Base-by-base conservation (phyloP, 108 stramenopile species). In the Cylindrotheca fusiformis region DNA sequence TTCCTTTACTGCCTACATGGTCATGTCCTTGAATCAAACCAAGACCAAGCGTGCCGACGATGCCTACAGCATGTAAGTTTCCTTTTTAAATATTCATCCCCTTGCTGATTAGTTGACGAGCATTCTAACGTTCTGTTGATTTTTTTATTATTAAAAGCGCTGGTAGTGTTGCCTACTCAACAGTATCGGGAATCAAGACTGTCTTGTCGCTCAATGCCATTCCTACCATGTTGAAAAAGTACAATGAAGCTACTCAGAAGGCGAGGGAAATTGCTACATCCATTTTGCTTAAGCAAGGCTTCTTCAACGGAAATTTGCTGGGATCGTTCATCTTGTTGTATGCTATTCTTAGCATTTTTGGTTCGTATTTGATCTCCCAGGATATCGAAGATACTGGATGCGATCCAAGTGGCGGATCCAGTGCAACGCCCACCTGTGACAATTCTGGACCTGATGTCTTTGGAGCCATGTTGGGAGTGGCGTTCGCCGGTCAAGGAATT, bases 401-500 rank as follows among this genome's bases (percentile, higher is more conserved):
- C n/a, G n/a, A n/a, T n/a, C n/a, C n/a, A n/a, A n/a, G n/a, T n/a
- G n/a, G n/a, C n/a, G n/a, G n/a, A 22, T 64, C 68, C 24, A 52
- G 48, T 0, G 68, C 46, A 0, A 80, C 67, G 44, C 46, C 45
- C 0, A 57, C 77, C 2, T 87, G 86, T 45, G 47, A 29, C 1
- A 72, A 32, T 28, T 55, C 62, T n/a, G 86, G 81, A 45, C 59
- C 76, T 0, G 65, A 69, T 3, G 86, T 87, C 0, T 81, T 87
- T 58, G 86, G 86, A n/a, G 80, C 86, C 27, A 79, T 87, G 82
- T 44, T 88, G 46, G 86, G 84, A 0, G 68, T 88, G 21, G 77
- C 79, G 1, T 85, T 85, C 68, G 86, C 77, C 2, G 86, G 74
- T 0, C 76, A 75, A 55, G 86, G 83, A 23, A 67, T 85, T 45